phyloP scores from a whole-genome alignment of 495 filamentous ascomycete species.

The Hypomontagnella monticulosa region DNA sequence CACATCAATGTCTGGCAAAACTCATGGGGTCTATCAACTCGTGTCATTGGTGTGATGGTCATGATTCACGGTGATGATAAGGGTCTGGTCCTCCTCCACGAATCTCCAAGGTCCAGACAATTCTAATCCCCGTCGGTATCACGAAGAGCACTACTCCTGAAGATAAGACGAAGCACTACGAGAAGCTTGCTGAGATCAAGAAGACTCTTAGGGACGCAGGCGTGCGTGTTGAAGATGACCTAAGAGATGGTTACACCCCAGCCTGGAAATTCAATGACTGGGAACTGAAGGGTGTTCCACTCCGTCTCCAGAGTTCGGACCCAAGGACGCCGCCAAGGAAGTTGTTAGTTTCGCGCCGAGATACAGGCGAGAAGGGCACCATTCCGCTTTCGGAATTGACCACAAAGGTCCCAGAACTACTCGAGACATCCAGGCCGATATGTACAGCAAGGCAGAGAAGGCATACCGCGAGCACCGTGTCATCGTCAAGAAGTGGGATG shows the following conservation, averaged over 20 bases:
- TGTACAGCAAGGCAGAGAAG: slow-evolving; percentile 83
- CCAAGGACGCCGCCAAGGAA: slow-evolving; percentile 85
- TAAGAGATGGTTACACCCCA: slow-evolving; percentile 80
- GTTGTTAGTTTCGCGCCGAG: slow-evolving; percentile 88
- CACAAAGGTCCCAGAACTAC: slow-evolving; percentile 75
- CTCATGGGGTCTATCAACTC: slow-evolving; percentile 96
- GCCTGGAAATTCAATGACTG: slow-evolving; percentile 98
- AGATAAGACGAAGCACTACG: slow-evolving; percentile 74
- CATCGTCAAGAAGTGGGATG: slow-evolving; percentile 83
- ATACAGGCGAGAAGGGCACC: slow-evolving; percentile 81
- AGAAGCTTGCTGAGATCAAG: slow-evolving; percentile 74
- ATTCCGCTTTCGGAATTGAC: slow-evolving; percentile 77
- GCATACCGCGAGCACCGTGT: slow-evolving; percentile 81
- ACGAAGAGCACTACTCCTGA: slow-evolving; percentile 84
- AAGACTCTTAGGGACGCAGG: slow-evolving; percentile 69
- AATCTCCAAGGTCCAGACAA: slow-evolving; percentile 84
- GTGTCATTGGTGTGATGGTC: slow-evolving; percentile 96
- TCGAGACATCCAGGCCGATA: slow-evolving; percentile 88
- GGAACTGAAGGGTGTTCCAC: slow-evolving; percentile 92
- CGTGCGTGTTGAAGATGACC: slow-evolving; percentile 77
- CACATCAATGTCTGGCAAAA: slow-evolving; percentile 94
- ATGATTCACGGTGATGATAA: slow-evolving; percentile 97
- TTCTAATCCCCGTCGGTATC: slow-evolving; percentile 93
- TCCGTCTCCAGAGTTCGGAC: slow-evolving; percentile 95
- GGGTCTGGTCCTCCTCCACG: slow-evolving; percentile 88